These are phyloP conservation scores for Dalbergia oliveri DNA, from an alignment of 306 rosid species.

Conservation along the genomic window DNA sequence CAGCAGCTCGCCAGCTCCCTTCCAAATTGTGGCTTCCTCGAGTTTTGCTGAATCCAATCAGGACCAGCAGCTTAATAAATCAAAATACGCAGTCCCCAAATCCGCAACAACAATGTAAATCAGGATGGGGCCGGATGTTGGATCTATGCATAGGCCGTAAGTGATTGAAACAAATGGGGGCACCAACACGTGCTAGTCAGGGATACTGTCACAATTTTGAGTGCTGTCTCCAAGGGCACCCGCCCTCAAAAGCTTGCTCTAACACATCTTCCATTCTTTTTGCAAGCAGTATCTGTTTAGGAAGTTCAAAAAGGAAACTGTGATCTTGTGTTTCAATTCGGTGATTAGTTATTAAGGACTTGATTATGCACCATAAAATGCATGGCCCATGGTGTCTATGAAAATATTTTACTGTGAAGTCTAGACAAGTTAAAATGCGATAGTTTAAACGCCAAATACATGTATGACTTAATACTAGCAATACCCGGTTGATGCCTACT, in stretches of 20 bases:
- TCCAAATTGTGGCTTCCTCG: constrained; percentile 23
- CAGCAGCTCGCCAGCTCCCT: constrained; percentile 15
- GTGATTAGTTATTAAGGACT: constrained; percentile 31
- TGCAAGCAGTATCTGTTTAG: constrained; percentile 68
- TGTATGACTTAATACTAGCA: neutral
- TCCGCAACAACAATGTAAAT: constrained; percentile 7
- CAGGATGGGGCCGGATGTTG: constrained; percentile 16
- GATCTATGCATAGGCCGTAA: constrained; percentile 6
- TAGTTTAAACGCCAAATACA: constrained; percentile 17
- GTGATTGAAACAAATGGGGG: neutral
- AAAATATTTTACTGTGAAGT: constrained; percentile 7
- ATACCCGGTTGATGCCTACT: neutral
- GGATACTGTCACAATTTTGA: constrained; percentile 68
- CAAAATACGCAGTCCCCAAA: constrained; percentile 8
- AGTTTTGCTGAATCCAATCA: neutral
- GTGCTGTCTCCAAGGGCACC: constrained; percentile 82
- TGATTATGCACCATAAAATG: constrained; percentile 18
- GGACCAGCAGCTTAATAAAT: constrained; percentile 24
- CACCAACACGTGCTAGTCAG: constrained; percentile 12
- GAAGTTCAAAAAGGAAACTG: constrained; percentile 15
- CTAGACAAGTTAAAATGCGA: constrained; percentile 5
- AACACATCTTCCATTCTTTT: constrained; percentile 85
- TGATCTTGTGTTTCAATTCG: constrained; percentile 28
- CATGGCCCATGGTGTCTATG: neutral
- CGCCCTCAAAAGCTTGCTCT: constrained; percentile 84